phyloP scores from a whole-genome alignment of 2,329 filamentous ascomycete species.

The Xylaria sp. region DNA sequence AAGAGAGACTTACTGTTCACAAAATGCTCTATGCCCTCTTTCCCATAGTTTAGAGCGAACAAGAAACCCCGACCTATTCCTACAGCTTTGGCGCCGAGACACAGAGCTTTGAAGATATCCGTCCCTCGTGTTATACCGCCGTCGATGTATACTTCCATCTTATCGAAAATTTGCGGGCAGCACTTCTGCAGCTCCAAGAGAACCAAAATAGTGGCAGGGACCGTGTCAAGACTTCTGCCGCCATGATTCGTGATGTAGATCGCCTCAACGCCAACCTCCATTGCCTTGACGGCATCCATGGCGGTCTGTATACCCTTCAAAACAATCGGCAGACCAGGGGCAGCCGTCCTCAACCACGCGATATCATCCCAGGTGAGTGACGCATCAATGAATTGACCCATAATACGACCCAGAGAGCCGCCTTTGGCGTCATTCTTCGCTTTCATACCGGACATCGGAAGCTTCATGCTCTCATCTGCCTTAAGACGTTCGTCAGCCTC shows the following conservation, averaged over 20 bases:
- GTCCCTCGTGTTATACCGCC: constrained; percentile 72
- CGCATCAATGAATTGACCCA: constrained; percentile 67
- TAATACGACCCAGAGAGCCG: constrained; percentile 63
- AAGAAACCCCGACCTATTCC: constrained; percentile 71
- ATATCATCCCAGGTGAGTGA: constrained; percentile 72
- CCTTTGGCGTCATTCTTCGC: constrained; percentile 64
- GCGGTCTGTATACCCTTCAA: constrained; percentile 77
- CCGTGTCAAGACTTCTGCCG: constrained; percentile 64
- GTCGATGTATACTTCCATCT: constrained; percentile 71
- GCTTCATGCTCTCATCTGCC: constrained; percentile 58
- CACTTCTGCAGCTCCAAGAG: constrained; percentile 71
- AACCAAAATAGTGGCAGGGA: constrained; percentile 65
- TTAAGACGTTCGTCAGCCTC: constrained; percentile 58
- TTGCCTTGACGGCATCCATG: constrained; percentile 68
- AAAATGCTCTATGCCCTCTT: constrained; percentile 64
- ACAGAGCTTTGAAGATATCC: constrained; percentile 74
- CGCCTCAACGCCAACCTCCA: constrained; percentile 70
- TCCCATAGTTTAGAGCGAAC: constrained; percentile 69
- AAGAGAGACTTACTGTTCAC: constrained; percentile 58
- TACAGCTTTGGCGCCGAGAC: constrained; percentile 70
- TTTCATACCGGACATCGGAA: constrained; percentile 61
- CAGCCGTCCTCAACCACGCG: constrained; percentile 68
- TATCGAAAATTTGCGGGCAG: constrained; percentile 68
- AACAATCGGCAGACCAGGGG: constrained; percentile 65
- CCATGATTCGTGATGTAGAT: constrained; percentile 79